Conservation (phyloP, 176 grass and related monocot genomes). For the Elymus sibiricus region DNA sequence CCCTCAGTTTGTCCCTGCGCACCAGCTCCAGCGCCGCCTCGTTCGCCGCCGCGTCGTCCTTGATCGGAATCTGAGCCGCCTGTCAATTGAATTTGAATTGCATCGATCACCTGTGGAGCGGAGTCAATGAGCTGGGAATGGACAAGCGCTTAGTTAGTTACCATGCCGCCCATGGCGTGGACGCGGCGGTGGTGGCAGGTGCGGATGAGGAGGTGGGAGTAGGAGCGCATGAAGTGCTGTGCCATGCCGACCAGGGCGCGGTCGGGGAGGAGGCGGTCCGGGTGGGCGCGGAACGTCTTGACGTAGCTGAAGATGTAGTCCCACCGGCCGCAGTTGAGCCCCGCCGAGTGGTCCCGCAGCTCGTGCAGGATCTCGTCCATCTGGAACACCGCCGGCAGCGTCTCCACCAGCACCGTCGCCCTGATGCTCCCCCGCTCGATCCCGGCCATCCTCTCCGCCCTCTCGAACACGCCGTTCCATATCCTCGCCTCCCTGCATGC, state of each 20-base stretch:
- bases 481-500: slow-evolving; percentile 74
- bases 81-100: background rate
- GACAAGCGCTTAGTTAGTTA: background rate
- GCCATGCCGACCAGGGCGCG: slow-evolving; percentile 86
- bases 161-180: slow-evolving; percentile 99
- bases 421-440: slow-evolving; percentile 70
- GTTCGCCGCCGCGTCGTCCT: slow-evolving; percentile 68
- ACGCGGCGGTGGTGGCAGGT: slow-evolving; percentile 88
- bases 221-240: slow-evolving; percentile 98
- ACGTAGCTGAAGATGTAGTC: slow-evolving; percentile 99
- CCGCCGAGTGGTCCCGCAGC: slow-evolving; percentile 80
- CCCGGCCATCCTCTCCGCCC: slow-evolving; percentile 52
- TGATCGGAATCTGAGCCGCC: slow-evolving; percentile 96
- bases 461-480: slow-evolving; percentile 82
- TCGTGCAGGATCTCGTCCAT: slow-evolving; percentile 98
- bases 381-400: slow-evolving; percentile 87
- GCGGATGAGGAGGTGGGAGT: slow-evolving; percentile 88
- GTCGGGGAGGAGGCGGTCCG: slow-evolving; percentile 87
- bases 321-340: slow-evolving; percentile 96
- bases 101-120: background rate
- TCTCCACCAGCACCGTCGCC: slow-evolving; percentile 92
- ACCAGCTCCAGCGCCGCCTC: slow-evolving; percentile 85
- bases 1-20: slow-evolving; percentile 78
- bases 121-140: background rate
- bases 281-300: slow-evolving; percentile 83